phyloP scores from a whole-genome alignment of 2,329 filamentous ascomycete species.

The Nakataea oryzae region DNA sequence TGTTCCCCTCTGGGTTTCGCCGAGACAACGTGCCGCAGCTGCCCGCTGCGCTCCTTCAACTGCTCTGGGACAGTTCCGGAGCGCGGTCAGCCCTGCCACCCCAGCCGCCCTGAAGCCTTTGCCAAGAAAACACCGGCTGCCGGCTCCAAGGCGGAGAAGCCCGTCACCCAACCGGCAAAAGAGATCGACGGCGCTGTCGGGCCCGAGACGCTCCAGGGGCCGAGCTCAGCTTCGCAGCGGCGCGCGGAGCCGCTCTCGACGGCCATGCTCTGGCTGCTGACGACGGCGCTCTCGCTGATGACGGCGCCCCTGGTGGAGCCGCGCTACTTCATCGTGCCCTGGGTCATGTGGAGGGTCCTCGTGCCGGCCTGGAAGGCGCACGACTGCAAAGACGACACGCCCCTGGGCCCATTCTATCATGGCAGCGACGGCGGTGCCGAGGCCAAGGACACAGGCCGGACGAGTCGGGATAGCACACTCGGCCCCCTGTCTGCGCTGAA shows the following conservation, averaged over 20 bases:
- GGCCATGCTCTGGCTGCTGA: constrained; percentile 47
- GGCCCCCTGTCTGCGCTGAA: neutral
- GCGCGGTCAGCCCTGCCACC: neutral
- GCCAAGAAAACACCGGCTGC: neutral
- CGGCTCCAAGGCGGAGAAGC: neutral
- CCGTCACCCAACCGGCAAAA: neutral
- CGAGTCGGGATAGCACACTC: neutral
- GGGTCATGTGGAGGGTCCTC: constrained; percentile 84
- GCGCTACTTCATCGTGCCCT: constrained; percentile 90
- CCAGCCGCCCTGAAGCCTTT: neutral
- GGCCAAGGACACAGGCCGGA: neutral
- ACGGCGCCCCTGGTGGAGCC: constrained; percentile 91
- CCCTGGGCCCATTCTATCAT: neutral
- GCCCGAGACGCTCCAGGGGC: neutral
- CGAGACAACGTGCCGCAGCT: neutral
- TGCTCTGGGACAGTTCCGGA: neutral
- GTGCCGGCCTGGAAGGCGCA: constrained; percentile 42
- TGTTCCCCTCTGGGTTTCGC: neutral
- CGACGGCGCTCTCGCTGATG: constrained; percentile 68
- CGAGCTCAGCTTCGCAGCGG: neutral
- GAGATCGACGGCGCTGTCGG: neutral
- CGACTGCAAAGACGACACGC: constrained; percentile 1
- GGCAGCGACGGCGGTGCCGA: neutral
- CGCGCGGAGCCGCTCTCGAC: constrained; percentile 26
- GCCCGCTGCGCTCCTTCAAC: neutral